Conservation (phyloP, 768 basidiomycete genomes). For the Ramaria sp. region DNA sequence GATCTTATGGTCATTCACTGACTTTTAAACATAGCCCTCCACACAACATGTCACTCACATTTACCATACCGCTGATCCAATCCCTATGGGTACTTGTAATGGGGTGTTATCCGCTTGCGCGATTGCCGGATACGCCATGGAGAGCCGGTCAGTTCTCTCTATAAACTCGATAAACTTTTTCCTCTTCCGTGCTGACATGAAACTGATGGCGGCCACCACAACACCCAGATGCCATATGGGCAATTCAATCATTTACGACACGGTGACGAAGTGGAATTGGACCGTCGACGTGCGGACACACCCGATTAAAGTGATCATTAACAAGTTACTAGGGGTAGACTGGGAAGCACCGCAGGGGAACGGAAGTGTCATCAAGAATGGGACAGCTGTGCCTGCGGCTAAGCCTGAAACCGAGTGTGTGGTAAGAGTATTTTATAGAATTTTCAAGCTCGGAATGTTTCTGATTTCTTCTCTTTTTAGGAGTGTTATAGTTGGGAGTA, state of each 20-base stretch:
- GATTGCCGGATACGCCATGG: constrained; percentile 78
- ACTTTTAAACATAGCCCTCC: constrained; percentile 40
- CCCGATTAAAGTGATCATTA: constrained; percentile 56
- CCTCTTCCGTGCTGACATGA: neutral
- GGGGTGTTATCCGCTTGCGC: constrained; percentile 71
- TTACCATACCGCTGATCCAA: constrained; percentile 90
- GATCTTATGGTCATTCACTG: neutral
- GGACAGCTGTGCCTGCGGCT: constrained; percentile 31
- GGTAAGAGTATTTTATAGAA: constrained; percentile 28
- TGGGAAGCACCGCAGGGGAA: constrained; percentile 23
- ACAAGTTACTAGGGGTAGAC: constrained; percentile 44
- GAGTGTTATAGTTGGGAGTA: constrained; percentile 70
- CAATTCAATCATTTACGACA: constrained; percentile 73
- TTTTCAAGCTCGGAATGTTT: neutral
- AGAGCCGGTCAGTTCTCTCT: constrained; percentile 36
- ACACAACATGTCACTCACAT: constrained; percentile 74
- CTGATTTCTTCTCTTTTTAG: constrained; percentile 21
- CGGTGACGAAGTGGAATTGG: constrained; percentile 75
- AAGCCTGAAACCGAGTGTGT: constrained; percentile 54
- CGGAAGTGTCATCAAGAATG: constrained; percentile 15
- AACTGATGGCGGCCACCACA: neutral
- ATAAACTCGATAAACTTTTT: neutral
- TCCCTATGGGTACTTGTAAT: constrained; percentile 76
- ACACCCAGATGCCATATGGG: constrained; percentile 71
- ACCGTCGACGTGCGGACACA: constrained; percentile 64